Evolutionary conservation across 2,329 filamentous ascomycete species (phyloP), one percentile per base, ranked within the genome.

Genomic region (Sarocladiaceae sp.): DNA sequence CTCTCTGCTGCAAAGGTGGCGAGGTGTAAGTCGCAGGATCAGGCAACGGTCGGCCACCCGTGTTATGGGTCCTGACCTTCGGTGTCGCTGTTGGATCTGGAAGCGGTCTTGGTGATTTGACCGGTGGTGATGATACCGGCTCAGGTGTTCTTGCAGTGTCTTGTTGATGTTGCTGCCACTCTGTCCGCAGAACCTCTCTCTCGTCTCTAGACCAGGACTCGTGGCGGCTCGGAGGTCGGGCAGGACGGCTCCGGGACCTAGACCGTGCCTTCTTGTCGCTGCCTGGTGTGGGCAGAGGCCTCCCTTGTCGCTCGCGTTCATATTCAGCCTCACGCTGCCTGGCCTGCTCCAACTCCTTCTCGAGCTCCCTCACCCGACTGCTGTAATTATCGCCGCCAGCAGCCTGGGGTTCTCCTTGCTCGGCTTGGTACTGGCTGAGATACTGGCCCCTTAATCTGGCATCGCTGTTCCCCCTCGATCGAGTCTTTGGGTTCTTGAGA

Each of bases 401-500:
- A 31, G 61, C 58, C 23, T 53, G 62, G 63, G 63, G 54, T 69
- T 65, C 60, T 61, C 55, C 75, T 67, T 64, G 83, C 58, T 90
- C 85, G 18, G 86, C 83, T 65, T 90, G 87, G 65, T 96, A 96
- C 64, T 96, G 88, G 63, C 88, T 93, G 49, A 96, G 78, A 60
- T 86, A 92, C 64, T 96, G 91, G 2, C 91, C 91, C 55, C 85
- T 86, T 20, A 96, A 75, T 56, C 85, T 82, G 33, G 78, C 76
- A 60, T 91, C 85, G 61, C 81, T 86, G 55, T 82, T 78, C 42
- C 75, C 79, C 54, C 82, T 79, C 52, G 81, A 76, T 54, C 80
- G 76, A 60, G 77, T 76, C 46, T 87, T 80, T 62, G 93, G 87
- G 54, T 85, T 76, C 47, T 82, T 80, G 28, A 91, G 66, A 36